Evolutionary conservation across 805 yeast genomes (phyloP), one percentile per base, ranked within the genome.

Genomic region (Suhomyces xylopsoci): DNA sequence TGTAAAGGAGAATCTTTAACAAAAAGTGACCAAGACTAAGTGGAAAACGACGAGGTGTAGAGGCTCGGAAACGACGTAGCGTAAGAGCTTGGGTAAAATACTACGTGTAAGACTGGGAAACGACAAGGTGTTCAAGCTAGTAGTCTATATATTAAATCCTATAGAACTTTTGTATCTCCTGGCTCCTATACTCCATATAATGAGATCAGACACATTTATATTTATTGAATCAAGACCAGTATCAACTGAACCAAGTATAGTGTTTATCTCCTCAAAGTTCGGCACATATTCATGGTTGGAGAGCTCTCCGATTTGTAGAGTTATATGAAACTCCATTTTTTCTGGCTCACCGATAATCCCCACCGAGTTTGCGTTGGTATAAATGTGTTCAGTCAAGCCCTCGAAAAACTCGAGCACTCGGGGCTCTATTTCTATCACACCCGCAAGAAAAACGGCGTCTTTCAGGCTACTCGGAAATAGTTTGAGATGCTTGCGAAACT

Each of bases 231-330:
- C 46, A 7, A 56, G 41, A 7, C 42, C 26, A 5, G 49, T 55
- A 34, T 52, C 53, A 3, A 51, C 20, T 1, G 40, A 28, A 4
- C 22, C 32, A 4, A 53, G 15, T 22, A 15, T 12, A 9, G 7
- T 15, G 32, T 51, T 48, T 17, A 51, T 14, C 24, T 36, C 41
- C 12, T 40, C 47, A 6, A 42, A 10, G 10, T 51, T 42, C n/a
- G 22, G 24, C 20, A 47, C 22, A 22, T 22, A 47, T 5, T 52
- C 54, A 24, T 38, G 30, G 7, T 50, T 48, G 12, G 48, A 48
- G n/a, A 54, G 50, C 51, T 55, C 60, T 30, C 62, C 62, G 5
- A 57, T 19, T 19, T 51, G 51, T 26, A 58, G 44, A 14, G 61
- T 54, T 36, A 54, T 48, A 50, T 60, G 65, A 51, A 43, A 58